phyloP scores from a whole-genome alignment of 2,329 filamentous ascomycete species.

The Aspergillus sp. region DNA sequence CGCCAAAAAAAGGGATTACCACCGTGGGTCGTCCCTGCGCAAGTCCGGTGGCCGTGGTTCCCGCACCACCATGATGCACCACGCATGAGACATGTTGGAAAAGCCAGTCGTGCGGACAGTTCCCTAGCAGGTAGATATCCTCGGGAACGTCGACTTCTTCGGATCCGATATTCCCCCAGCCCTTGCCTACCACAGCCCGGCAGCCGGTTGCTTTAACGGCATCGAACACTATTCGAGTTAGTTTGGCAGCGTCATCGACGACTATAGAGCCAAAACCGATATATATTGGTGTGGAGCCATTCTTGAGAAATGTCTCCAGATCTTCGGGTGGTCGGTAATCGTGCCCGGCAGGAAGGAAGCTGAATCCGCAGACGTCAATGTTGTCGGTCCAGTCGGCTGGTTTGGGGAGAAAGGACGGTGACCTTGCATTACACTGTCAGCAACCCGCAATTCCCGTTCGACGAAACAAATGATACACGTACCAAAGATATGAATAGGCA shows the following conservation, averaged over 20 bases:
- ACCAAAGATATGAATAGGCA: constrained; percentile 88
- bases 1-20: constrained; percentile 78
- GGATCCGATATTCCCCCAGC: constrained; percentile 76
- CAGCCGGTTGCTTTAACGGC: constrained; percentile 59
- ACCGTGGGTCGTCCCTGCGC: constrained; percentile 70
- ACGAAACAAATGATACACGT: neutral
- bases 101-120: constrained; percentile 81
- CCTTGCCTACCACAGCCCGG: constrained; percentile 76
- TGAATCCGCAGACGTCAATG: constrained; percentile 69
- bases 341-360: constrained; percentile 60
- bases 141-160: constrained; percentile 63
- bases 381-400: constrained; percentile 66
- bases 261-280: constrained; percentile 81
- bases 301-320: constrained; percentile 57
- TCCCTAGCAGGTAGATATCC: constrained; percentile 73
- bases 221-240: constrained; percentile 65
- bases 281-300: constrained; percentile 66
- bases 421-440: constrained; percentile 33
- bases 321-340: constrained; percentile 59
- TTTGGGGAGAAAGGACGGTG: constrained; percentile 68
- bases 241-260: constrained; percentile 62
- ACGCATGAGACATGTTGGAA: constrained; percentile 74
- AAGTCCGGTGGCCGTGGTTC: constrained; percentile 82
- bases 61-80: constrained; percentile 80
- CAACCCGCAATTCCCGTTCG: neutral